Conservation (phyloP, 108 stramenopile genomes). For the Skeletonema marinoi region DNA sequence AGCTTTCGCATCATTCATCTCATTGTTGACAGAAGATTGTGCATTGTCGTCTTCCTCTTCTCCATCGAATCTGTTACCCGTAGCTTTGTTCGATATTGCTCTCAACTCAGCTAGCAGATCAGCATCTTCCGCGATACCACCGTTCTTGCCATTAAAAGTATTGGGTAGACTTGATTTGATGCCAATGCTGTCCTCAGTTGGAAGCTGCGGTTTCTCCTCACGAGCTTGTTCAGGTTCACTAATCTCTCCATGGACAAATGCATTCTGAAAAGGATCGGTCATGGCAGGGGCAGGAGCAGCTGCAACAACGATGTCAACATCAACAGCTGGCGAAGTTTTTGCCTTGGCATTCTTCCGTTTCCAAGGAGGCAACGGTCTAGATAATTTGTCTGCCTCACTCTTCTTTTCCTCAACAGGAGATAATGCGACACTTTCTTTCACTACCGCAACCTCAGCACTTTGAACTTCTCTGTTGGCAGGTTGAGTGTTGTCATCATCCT, state of each 20-base stretch:
- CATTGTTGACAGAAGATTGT: neutral
- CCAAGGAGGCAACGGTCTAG: slow-evolving; percentile 15
- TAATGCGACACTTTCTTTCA: too few relatives aligned
- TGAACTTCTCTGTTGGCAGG: neutral
- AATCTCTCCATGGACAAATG: neutral
- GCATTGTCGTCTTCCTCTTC: slow-evolving; percentile 2
- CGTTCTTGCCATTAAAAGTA: slow-evolving; percentile 57
- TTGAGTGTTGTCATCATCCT: neutral
- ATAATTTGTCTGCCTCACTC: neutral
- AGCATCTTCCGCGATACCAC: slow-evolving; percentile 74
- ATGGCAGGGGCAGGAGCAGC: neutral
- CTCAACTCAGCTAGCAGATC: slow-evolving; percentile 57
- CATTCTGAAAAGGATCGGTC: neutral
- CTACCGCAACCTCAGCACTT: neutral
- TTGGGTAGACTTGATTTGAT: neutral
- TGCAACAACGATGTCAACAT: slow-evolving; percentile 3
- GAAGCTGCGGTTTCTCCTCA: neutral
- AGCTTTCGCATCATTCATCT: neutral
- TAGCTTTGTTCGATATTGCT: slow-evolving; percentile 53
- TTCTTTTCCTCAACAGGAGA: neutral
- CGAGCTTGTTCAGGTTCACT: neutral
- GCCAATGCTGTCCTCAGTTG: neutral
- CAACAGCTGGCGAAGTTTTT: neutral
- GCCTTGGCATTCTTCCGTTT: slow-evolving; percentile 13
- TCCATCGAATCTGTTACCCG: slow-evolving; percentile 39